Base-by-base conservation (phyloP, 2,329 filamentous ascomycete species). In the Paecilomyces variotii region DNA sequence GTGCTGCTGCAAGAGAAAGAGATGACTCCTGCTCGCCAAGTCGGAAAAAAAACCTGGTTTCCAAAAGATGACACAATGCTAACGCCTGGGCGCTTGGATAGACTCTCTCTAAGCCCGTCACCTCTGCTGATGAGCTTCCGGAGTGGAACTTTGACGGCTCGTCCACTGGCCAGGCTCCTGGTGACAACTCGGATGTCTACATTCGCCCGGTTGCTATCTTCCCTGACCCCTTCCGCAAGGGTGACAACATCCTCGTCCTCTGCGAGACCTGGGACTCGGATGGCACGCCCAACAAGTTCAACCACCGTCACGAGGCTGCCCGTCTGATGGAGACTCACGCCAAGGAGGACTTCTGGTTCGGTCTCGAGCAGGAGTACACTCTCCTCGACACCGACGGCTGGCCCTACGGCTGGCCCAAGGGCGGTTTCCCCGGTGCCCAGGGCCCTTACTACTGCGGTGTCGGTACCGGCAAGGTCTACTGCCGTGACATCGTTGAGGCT, bases 371-470 rank as follows among this genome's bases (percentile, higher is more conserved):
- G 76, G 93, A 97, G 79, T 97, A 97, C 84, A 97, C 91, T 61
- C 87, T 95, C 53, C 88, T 97, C 68, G 92, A 93, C 72, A 79
- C 86, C 67, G 85, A 87, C 68, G 89, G 91, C 77, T 88, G 91
- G 79, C 94, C 94, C 57, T 97, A 91, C 72, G 94, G 94, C 80
- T 95, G 91, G 90, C 89, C 89, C 73, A 85, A 85, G 78, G 87
- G 87, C 72, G 91, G 91, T 72, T 96, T 87, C 87, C 91, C 91
- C 64, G 91, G 89, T 75, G 90, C 92, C 67, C 91, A 96, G 80
- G 91, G 91, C 65, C 91, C 91, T 62, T 96, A 96, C 84, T 96
- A 96, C 88, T 97, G 93, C 77, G 94, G 93, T 89, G 93, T 97
- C 62, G 94, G 94, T 68, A 89, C 91, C 67, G 91, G 92, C 81